These are phyloP conservation scores for Rhizophora apiculata DNA, from an alignment of 345 rosid species.

Conservation along the genomic window DNA sequence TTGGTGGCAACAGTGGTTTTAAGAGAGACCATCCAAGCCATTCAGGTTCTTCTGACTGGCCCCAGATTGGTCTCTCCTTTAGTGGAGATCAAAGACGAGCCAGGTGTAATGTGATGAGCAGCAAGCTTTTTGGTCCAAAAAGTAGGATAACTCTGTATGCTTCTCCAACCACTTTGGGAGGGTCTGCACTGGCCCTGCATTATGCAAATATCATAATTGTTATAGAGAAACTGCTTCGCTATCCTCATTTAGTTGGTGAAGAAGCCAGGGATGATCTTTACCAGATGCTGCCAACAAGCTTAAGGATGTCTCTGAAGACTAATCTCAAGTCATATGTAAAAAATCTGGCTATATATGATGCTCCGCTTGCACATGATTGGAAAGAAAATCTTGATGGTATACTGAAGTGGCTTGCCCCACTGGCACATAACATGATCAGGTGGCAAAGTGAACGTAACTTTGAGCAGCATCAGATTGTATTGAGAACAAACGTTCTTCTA, in stretches of 20 bases:
- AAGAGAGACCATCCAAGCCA: constrained; percentile 29
- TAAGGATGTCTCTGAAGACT: constrained; percentile 55
- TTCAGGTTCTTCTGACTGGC: constrained; percentile 26
- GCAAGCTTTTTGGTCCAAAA: constrained; percentile 45
- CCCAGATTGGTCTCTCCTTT: constrained; percentile 24
- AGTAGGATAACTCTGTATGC: constrained; percentile 52
- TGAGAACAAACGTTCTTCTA: constrained; percentile 72
- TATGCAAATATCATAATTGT: constrained; percentile 88
- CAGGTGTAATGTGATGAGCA: constrained; percentile 17
- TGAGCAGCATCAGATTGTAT: constrained; percentile 86
- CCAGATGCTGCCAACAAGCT: constrained; percentile 87
- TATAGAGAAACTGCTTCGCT: constrained; percentile 77
- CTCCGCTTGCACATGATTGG: constrained; percentile 94
- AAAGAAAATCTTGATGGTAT: constrained; percentile 72
- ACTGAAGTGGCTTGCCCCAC: constrained; percentile 81
- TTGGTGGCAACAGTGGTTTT: constrained; percentile 31
- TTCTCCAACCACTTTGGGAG: constrained; percentile 74
- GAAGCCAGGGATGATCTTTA: constrained; percentile 94
- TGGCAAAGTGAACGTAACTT: constrained; percentile 96
- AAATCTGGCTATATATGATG: constrained; percentile 85
- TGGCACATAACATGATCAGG: constrained; percentile 91
- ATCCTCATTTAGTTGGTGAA: constrained; percentile 92
- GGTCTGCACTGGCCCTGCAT: constrained; percentile 83
- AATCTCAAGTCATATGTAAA: constrained; percentile 70
- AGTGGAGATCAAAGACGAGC: constrained; percentile 35